Conservation (phyloP, 352 stramenopile genomes). For the Phytophthora cactorum region DNA sequence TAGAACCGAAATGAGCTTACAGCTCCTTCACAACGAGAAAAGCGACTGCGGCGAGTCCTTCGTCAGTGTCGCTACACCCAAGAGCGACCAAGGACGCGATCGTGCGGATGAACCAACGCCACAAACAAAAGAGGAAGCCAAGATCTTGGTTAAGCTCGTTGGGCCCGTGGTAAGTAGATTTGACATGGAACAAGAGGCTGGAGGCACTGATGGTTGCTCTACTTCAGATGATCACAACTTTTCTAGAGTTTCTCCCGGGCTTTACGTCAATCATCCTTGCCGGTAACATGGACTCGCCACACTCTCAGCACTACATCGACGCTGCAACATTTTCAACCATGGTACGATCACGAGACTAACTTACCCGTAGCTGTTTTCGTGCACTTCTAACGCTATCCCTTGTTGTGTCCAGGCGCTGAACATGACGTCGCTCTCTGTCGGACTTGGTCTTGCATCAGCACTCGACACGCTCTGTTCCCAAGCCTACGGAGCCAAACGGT, state of each 20-base stretch:
- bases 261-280: not conserved
- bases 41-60: not conserved
- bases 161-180: not conserved
- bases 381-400: too few species aligned
- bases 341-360: not conserved
- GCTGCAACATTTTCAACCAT: constrained; percentile 1
- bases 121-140: not conserved
- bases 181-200: too few species aligned
- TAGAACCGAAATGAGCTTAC: not conserved
- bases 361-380: not conserved
- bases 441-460: not conserved
- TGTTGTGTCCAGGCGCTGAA: not conserved
- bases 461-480: not conserved
- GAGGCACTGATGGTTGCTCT: too few species aligned
- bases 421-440: not conserved
- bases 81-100: not conserved
- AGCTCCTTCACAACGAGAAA: not conserved
- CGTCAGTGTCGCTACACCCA: not conserved
- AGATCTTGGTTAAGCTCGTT: not conserved
- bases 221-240: not conserved
- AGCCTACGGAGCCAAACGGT: not conserved
- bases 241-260: constrained; percentile 1
- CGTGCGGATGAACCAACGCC: not conserved
- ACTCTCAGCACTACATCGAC: not conserved
- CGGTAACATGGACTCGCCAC: not conserved